Conservation (phyloP, 768 basidiomycete genomes). For the Mycena polygramma region DNA sequence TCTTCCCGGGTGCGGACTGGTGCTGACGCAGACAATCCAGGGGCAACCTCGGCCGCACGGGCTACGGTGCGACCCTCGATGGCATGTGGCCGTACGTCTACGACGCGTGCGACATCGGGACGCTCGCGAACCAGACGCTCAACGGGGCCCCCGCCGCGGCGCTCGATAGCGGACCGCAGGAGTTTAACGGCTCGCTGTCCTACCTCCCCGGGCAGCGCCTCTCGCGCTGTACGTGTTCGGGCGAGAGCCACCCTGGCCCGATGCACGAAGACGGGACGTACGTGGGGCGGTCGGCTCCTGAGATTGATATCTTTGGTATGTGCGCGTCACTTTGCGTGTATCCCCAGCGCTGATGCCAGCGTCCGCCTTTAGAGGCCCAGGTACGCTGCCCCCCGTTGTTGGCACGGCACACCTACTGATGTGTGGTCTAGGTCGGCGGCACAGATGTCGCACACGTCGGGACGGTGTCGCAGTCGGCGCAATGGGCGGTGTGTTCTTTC, state of each 20-base stretch:
- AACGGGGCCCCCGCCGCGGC: slow-evolving; percentile 66
- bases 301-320: slow-evolving; percentile 67
- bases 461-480: slow-evolving; percentile 66
- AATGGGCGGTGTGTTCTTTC: slow-evolving; percentile 53
- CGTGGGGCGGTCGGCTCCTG: slow-evolving; percentile 68
- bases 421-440: slow-evolving; percentile 43
- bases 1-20: too few species aligned
- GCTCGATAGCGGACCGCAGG: slow-evolving; percentile 55
- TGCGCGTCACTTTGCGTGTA: not conserved
- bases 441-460: slow-evolving; percentile 29
- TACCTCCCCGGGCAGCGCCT: slow-evolving; percentile 71
- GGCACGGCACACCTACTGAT: too few species aligned
- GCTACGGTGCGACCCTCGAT: slow-evolving; percentile 68
- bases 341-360: not conserved
- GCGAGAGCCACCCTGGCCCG: slow-evolving; percentile 72
- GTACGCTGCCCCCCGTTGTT: not conserved
- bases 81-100: slow-evolving; percentile 80
- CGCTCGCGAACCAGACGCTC: slow-evolving; percentile 78
- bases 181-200: slow-evolving; percentile 56
- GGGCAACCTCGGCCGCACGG: slow-evolving; percentile 56
- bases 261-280: slow-evolving; percentile 58
- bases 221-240: slow-evolving; percentile 69
- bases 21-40: too few species aligned
- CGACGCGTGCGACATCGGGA: slow-evolving; percentile 84
- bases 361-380: slow-evolving; percentile 44